Conservation (phyloP, 1,284 basidiomycete genomes). For the Phlebopus sp. region DNA sequence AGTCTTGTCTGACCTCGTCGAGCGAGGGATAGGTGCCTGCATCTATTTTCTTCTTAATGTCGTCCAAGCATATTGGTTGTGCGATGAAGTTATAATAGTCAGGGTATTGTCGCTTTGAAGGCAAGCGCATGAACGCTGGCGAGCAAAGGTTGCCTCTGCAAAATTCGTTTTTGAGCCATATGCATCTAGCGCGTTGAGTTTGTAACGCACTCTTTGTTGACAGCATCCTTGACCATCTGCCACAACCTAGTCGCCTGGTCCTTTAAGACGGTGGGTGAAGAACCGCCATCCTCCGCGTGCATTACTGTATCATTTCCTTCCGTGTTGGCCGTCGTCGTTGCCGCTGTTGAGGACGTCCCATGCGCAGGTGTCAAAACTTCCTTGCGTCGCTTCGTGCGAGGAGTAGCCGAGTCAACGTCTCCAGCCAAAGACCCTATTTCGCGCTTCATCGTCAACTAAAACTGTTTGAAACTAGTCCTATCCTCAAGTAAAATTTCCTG, state of each 20-base stretch:
- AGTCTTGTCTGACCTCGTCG: slow-evolving; percentile 74
- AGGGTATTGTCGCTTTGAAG: slow-evolving; percentile 77
- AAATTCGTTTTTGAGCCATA: slow-evolving; percentile 23
- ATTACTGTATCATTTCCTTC: slow-evolving; percentile 23
- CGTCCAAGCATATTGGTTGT: slow-evolving; percentile 79
- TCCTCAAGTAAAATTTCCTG: slow-evolving; percentile 28
- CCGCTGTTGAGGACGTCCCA: slow-evolving; percentile 7
- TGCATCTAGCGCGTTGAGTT: slow-evolving; percentile 29
- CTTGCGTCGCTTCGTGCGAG: slow-evolving; percentile 68
- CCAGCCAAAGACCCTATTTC: slow-evolving; percentile 53
- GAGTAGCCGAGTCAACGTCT: slow-evolving; percentile 51
- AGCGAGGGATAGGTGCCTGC: slow-evolving; percentile 61
- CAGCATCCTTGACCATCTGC: slow-evolving; percentile 73
- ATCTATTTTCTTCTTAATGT: slow-evolving; percentile 81
- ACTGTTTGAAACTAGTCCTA: slow-evolving; percentile 11
- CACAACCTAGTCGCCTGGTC: slow-evolving; percentile 52
- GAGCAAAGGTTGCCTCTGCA: slow-evolving; percentile 65
- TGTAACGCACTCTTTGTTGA: slow-evolving; percentile 77
- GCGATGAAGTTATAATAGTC: slow-evolving; percentile 84
- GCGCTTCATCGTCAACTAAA: slow-evolving; percentile 59
- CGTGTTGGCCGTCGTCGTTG: slow-evolving; percentile 27
- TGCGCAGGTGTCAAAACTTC: slow-evolving; percentile 42
- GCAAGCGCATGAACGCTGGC: slow-evolving; percentile 73
- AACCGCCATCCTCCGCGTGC: slow-evolving; percentile 23
- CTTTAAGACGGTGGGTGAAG: slow-evolving; percentile 32